A percentile compares a stretch with the other conserved stretches of the same genome.
Evolutionary conservation across 2,329 filamentous ascomycete genomes (phyloP).

Genomic region (Colletotrichum horii): DNA sequence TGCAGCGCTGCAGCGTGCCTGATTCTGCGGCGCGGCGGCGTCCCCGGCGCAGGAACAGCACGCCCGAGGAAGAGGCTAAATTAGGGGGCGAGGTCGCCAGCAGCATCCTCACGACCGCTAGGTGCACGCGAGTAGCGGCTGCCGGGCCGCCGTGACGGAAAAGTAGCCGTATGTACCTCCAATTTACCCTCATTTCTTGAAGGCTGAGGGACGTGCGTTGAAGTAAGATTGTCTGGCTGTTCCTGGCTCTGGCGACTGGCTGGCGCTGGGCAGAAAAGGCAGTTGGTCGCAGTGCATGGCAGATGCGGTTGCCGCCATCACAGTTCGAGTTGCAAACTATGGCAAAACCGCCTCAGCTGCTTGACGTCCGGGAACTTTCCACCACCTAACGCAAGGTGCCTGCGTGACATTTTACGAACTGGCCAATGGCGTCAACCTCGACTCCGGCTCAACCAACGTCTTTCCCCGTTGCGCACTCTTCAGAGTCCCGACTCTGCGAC

Average conservation of each 20-base stretch:
- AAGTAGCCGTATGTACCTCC: not conserved
- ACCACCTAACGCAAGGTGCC: not conserved
- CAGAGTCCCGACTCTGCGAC: not conserved
- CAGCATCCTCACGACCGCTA: not conserved
- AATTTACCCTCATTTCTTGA: not conserved
- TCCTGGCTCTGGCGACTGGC: not conserved
- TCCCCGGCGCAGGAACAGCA: not conserved
- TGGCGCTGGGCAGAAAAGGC: not conserved
- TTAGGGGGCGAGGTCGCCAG: not conserved
- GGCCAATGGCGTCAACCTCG: not conserved
- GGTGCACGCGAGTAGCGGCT: not conserved
- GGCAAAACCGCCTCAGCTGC: not conserved
- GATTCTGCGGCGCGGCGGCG: not conserved
- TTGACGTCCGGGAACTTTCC: not conserved
- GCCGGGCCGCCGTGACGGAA: not conserved
- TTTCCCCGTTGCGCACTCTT: not conserved
- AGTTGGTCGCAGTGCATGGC: not conserved
- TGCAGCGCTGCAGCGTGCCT: not conserved
- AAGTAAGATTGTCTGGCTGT: not conserved
- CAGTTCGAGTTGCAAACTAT: not conserved
- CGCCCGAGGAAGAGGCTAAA: not conserved
- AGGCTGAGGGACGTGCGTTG: not conserved
- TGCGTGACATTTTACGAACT: not conserved
- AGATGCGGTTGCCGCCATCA: not conserved
- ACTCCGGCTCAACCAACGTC: not conserved